These are phyloP conservation scores for Nicotiana sylvestris DNA, from an alignment of 257 asterid genomes.

Conservation along the genomic window DNA sequence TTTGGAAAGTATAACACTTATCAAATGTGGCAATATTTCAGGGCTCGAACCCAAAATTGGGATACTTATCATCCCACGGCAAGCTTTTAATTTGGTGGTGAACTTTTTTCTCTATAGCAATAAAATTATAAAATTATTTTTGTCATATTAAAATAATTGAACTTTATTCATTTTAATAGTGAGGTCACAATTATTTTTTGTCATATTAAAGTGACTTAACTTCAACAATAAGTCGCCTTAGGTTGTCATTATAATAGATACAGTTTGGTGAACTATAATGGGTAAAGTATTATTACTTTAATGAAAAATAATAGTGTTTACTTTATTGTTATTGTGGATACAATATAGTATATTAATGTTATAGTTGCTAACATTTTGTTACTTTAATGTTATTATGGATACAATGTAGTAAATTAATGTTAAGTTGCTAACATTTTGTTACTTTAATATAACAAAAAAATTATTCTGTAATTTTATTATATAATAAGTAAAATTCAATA, in stretches of 20 bases:
- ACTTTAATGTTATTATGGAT: background rate
- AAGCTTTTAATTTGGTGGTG: background rate
- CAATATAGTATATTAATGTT: too few species aligned
- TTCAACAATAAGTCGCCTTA: background rate
- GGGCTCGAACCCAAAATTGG: background rate
- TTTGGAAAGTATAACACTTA: background rate
- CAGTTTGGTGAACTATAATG: too few species aligned
- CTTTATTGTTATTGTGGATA: too few species aligned
- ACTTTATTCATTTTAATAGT: background rate
- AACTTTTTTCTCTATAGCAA: background rate
- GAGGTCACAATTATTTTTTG: background rate
- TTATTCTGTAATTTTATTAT: background rate
- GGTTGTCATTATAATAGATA: background rate
- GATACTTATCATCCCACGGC: background rate
- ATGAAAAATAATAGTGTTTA: too few species aligned
- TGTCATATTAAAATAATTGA: background rate
- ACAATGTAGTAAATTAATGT: background rate
- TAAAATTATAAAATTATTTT: background rate
- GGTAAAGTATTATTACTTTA: too few species aligned
- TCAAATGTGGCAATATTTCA: background rate
- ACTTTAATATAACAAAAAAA: background rate
- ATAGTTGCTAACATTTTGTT: background rate
- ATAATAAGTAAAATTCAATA: too few species aligned
- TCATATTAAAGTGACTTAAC: background rate
- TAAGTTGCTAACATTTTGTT: background rate